Base-by-base conservation (phyloP, 495 filamentous ascomycete species). In the Aspergillus sclerotioniger region DNA sequence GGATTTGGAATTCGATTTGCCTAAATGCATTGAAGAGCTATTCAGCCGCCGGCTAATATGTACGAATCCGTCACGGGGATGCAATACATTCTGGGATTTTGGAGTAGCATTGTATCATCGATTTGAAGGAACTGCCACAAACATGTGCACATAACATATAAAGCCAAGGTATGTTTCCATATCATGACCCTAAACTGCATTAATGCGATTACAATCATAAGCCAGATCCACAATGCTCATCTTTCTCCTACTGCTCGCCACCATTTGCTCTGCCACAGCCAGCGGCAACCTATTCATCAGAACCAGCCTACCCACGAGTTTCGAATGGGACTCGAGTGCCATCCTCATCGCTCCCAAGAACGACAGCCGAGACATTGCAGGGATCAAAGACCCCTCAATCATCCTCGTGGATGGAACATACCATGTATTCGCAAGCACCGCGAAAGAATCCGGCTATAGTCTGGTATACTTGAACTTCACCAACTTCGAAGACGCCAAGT, bases 391-490 rank as follows among this genome's bases (percentile, higher is more conserved):
- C 31, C 49, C 49, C 6, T 52, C 49, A 9, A 52, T 52, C 33
- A 29, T 52, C 31, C n/a, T 19, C 13, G 8, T 33, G 3, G 28
- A 19, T 15, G 49, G 49, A 13, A 35, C 17, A 8, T 52, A 52
- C 12, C 49, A 52, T 35, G 49, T 52, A 6, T 52, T 52, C 19
- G 31, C 28, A 8, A 52, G 49, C 12, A 52, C 49, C 16, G 49
- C 49, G 0, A 52, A 52, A 20, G 49, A 12, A n/a, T 33, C 49
- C 7, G 49, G 49, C n/a, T 52, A 52, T 15, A 52, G 33, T 15
- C 49, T 52, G 31, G 49, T 52, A 12, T 52, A 52, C 49, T 20
- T 52, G 25, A 52, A 31, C 28, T 52, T 52, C 29, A 33, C 49
- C 49, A 17, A 52, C 2, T 52, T 52, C 31, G 33, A 19, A 19